Conservation (phyloP, 805 yeast species). For the Torulaspora microellipsoides region DNA sequence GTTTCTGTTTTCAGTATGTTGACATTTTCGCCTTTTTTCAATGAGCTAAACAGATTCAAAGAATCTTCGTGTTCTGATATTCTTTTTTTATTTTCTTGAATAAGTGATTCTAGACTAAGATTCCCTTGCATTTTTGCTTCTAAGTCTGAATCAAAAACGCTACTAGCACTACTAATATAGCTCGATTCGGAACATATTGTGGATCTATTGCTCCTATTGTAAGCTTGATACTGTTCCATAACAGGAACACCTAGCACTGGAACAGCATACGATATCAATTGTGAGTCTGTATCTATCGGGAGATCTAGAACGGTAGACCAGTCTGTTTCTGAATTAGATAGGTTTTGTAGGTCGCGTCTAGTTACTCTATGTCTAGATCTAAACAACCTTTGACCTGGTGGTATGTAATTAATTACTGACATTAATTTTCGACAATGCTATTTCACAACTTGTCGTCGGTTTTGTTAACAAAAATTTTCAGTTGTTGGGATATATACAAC, state of each 20-base stretch:
- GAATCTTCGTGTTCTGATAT: conserved; percentile 13
- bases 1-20: conserved; percentile 5
- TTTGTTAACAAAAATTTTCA: too few species aligned
- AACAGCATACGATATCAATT: conserved; percentile 13
- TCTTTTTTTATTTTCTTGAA: conserved; percentile 17
- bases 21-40: conserved; percentile 2
- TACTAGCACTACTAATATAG: conserved; percentile 3
- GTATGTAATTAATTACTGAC: conserved; percentile 9
- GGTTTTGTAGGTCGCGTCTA: conserved; percentile 12
- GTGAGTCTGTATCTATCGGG: conserved; percentile 13
- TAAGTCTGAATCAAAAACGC: conserved; percentile 12
- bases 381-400: conserved; percentile 18
- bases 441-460: too few species aligned
- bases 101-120: conserved; percentile 18
- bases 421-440: not conserved
- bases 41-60: conserved; percentile 3
- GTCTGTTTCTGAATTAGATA: conserved; percentile 3
- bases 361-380: conserved; percentile 17
- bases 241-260: conserved; percentile 12
- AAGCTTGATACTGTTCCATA: not conserved
- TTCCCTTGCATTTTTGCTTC: conserved; percentile 14
- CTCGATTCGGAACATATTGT: conserved; percentile 5
- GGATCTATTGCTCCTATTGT: conserved; percentile 1
- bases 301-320: conserved; percentile 14
- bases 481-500: too few species aligned